phyloP scores from a whole-genome alignment of 352 stramenopile species.

The Globisporangium paddicum region DNA sequence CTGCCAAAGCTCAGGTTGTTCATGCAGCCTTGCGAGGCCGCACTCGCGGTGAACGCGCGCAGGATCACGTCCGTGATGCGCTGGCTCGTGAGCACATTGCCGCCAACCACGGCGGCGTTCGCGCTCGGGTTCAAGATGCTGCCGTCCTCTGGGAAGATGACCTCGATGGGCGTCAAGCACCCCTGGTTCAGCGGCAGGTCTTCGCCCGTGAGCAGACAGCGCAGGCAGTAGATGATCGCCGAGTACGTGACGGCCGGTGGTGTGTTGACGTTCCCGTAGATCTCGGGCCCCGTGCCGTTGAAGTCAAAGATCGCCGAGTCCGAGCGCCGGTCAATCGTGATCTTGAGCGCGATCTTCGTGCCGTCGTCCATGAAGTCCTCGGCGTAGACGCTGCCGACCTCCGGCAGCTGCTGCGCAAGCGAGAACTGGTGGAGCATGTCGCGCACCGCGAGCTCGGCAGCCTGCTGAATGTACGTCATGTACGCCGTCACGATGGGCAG shows the following conservation, averaged over 20 bases:
- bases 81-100: slow-evolving; percentile 98
- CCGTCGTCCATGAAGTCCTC: slow-evolving; percentile 99
- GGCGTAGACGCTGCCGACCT: slow-evolving; percentile 86
- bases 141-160: slow-evolving; percentile 91
- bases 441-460: slow-evolving; percentile 93
- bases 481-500: slow-evolving; percentile 95
- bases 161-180: slow-evolving; percentile 95
- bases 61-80: slow-evolving; percentile 98
- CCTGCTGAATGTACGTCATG: slow-evolving; percentile 98
- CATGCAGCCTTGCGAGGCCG: slow-evolving; percentile 98
- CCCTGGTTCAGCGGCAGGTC: slow-evolving; percentile 98
- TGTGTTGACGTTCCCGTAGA: slow-evolving; percentile 98
- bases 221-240: slow-evolving; percentile 98
- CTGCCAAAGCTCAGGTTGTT: slow-evolving; percentile 99
- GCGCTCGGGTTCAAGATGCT: slow-evolving; percentile 95
- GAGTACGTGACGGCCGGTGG: slow-evolving; percentile 98
- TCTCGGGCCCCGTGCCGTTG: slow-evolving; percentile 94
- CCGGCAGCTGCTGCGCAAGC: slow-evolving; percentile 56
- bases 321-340: slow-evolving; percentile 92
- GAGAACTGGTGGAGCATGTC: slow-evolving; percentile 95
- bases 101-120: slow-evolving; percentile 95
- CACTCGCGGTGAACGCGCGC: slow-evolving; percentile 94
- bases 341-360: slow-evolving; percentile 94
- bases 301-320: slow-evolving; percentile 97
- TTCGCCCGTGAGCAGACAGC: slow-evolving; percentile 90